A percentile compares a stretch with the other conserved stretches of the same genome.
These are phyloP conservation scores for Ramularia endophylla DNA, from an alignment of 2,329 filamentous ascomycete species.

Conservation along the genomic window DNA sequence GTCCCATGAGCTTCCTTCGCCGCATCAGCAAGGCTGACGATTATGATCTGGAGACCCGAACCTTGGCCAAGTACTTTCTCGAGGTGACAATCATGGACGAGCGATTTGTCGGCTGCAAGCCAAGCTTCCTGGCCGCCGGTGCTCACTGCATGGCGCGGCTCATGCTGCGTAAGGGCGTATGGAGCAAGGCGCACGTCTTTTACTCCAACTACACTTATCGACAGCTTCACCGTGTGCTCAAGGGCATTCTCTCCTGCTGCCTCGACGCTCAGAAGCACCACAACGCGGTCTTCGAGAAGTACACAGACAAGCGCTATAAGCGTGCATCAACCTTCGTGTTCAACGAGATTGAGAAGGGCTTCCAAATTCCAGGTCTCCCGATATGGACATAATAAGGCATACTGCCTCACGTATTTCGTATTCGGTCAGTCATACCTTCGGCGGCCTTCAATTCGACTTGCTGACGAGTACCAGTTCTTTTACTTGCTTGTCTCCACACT, in stretches of 20 bases:
- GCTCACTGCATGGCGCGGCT: conserved; percentile 86
- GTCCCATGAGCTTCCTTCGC: conserved; percentile 95
- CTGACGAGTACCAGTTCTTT: conserved; percentile 8
- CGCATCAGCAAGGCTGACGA: conserved; percentile 98
- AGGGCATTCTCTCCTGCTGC: conserved; percentile 81
- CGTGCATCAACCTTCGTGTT: conserved; percentile 75
- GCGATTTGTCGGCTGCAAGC: conserved; percentile 84
- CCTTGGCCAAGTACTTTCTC: conserved; percentile 94
- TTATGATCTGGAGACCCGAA: conserved; percentile 92
- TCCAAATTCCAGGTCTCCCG: conserved; percentile 40
- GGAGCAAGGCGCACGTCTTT: conserved; percentile 77
- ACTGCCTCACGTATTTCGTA: conserved; percentile 4
- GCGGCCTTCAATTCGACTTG: not conserved
- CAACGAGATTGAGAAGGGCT: conserved; percentile 60
- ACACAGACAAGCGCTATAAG: conserved; percentile 81
- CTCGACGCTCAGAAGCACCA: conserved; percentile 77
- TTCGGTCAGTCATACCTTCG: not conserved
- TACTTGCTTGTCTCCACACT: conserved; percentile 12
- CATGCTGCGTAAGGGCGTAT: conserved; percentile 85
- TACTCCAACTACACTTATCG: conserved; percentile 89
- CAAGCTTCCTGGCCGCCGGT: conserved; percentile 85
- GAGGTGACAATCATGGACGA: conserved; percentile 98
- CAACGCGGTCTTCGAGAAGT: conserved; percentile 83
- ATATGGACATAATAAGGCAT: conserved; percentile 9
- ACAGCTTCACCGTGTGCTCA: conserved; percentile 73